A percentile compares a stretch with the other conserved stretches of the same genome.
These are phyloP conservation scores for Termitomyces eurrhizus DNA, from an alignment of 768 basidiomycete genomes.

Conservation along the genomic window DNA sequence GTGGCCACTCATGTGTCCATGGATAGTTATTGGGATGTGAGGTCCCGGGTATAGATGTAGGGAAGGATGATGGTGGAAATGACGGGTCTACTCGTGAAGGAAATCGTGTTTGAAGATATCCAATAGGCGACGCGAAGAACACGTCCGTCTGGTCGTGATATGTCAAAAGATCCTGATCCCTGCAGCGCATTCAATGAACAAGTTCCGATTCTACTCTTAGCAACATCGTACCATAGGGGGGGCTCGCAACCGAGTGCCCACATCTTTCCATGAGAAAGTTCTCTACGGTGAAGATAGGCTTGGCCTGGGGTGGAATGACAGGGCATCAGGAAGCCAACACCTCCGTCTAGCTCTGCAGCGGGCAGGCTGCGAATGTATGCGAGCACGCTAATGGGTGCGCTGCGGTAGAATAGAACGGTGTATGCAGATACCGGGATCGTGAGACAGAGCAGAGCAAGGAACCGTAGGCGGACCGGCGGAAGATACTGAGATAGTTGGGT, in stretches of 20 bases:
- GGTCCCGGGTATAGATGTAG: constrained; percentile 46
- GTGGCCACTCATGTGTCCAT: constrained; percentile 80
- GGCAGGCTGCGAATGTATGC: constrained; percentile 60
- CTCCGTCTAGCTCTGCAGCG: constrained; percentile 38
- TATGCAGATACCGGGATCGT: constrained; percentile 65
- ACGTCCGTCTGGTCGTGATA: constrained; percentile 81
- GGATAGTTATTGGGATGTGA: constrained; percentile 28
- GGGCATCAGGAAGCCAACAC: constrained; percentile 86
- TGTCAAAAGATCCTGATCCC: constrained; percentile 44
- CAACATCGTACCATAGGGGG: constrained; percentile 64
- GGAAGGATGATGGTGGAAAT: constrained; percentile 63
- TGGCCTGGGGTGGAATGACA: constrained; percentile 97
- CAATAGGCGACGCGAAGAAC: constrained; percentile 70
- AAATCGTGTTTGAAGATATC: constrained; percentile 66
- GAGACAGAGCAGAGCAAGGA: constrained; percentile 44
- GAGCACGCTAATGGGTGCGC: constrained; percentile 75
- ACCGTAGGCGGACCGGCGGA: constrained; percentile 29
- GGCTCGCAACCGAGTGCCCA: constrained; percentile 96
- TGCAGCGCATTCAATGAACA: constrained; percentile 20
- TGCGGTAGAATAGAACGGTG: constrained; percentile 69
- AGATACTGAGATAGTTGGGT: constrained; percentile 8
- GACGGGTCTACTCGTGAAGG: constrained; percentile 54
- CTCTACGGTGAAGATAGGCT: constrained; percentile 73
- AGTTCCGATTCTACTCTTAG: background rate
- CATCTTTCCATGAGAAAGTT: constrained; percentile 54